phyloP scores from a whole-genome alignment of 1,139 yeast genomes.

The Candida sanyaensis region DNA sequence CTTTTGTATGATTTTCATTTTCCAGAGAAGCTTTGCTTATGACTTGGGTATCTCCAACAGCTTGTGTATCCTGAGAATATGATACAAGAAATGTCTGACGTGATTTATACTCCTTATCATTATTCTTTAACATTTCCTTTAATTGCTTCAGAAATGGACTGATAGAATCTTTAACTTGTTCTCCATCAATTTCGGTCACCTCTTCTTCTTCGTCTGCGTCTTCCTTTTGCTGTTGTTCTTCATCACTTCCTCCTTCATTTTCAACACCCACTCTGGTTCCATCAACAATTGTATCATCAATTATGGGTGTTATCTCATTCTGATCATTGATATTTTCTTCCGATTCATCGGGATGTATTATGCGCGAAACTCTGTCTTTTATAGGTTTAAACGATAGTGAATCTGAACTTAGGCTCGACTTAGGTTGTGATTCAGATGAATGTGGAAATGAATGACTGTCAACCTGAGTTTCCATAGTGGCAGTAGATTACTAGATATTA shows the following conservation, averaged over 20 bases:
- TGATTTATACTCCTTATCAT: neutral
- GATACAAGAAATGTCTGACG: neutral
- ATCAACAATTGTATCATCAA: neutral
- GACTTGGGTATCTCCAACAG: neutral
- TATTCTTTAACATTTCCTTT: neutral
- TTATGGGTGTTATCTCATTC: neutral
- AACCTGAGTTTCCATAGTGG: neutral
- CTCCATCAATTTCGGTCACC: neutral
- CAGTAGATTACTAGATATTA: too few species aligned
- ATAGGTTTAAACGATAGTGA: neutral
- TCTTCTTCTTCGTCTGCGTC: neutral
- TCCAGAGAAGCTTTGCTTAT: neutral
- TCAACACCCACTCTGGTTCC: too few species aligned
- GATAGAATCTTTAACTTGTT: neutral
- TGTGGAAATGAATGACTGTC: neutral
- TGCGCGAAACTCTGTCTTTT: neutral
- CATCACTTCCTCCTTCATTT: too few species aligned
- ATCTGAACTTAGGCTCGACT: neutral
- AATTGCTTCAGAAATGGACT: conserved; percentile 5
- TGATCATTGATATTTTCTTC: neutral
- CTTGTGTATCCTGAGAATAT: neutral
- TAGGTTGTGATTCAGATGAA: neutral
- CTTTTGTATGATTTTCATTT: neutral
- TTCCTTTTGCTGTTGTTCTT: neutral
- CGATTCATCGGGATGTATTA: neutral